Base-by-base conservation (phyloP, 257 asterid genomes). In the Rubia yunnanensis region DNA sequence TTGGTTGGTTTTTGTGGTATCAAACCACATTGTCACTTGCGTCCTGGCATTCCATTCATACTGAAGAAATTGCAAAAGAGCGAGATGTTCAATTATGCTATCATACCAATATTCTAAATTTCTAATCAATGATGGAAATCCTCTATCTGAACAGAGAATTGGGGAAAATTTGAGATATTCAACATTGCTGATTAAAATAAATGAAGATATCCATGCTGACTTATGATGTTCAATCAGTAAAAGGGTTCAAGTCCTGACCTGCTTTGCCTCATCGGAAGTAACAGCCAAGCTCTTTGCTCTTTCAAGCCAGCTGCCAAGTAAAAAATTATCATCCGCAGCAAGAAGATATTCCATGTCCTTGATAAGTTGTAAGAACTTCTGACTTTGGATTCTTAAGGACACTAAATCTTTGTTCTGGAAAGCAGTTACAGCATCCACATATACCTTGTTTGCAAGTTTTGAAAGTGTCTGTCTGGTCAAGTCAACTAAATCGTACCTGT, bases 31-130 rank as follows among this genome's bases (percentile, higher is more conserved):
- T 15, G 99, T 92, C 68, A 92, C 85, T 83, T 89, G 97, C 10
- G 97, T 92, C 79, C 99, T 86, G 24, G 99, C 99, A 23, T 89
- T 92, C 99, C 97, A 89, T 78, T 92, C 96, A 14, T 89, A 86
- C 97, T 89, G 70, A 64, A 81, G 48, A 66, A 68, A 36, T n/a
- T 34, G 61, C 20, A 50, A 13, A 18, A 32, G 34, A 30, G 39
- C 50, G 59, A 17, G 13, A 53, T 8, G 23, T 41, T 26, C 28
- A 18, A 15, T 26, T 7, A 2, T 32, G 7, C 39, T 4, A 34
- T 60, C 26, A 30, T 22, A 66, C 5, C 31, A 53, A 35, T 30
- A 35, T 57, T 57, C 36, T 10, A 55, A 31, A 39, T 22, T 59
- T 48, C 44, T 14, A 41, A 67, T 55, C 26, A 18, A 52, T 32